Evolutionary conservation across 179 eudicot genomes (phyloP).

Genomic region (Silene coronaria): DNA sequence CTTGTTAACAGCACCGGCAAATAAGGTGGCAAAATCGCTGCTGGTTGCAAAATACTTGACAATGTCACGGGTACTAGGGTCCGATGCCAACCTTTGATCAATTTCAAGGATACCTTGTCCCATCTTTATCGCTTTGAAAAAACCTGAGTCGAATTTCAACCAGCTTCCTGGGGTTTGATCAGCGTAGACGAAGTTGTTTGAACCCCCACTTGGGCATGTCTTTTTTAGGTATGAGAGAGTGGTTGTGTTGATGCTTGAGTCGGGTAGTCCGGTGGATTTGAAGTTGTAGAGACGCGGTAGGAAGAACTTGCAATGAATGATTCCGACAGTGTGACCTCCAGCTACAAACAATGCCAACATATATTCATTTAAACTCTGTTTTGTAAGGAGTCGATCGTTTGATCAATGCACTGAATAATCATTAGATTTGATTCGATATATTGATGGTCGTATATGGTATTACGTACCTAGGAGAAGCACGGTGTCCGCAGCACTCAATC

Average conservation of each 20-base stretch:
- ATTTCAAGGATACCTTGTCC: constrained; percentile 26
- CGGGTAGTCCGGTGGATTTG: constrained; percentile 29
- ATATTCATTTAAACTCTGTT: background rate
- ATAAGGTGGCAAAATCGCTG: constrained; percentile 2
- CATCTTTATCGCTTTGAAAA: constrained; percentile 21
- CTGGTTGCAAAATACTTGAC: constrained; percentile 23
- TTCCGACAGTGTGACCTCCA: constrained; percentile 62
- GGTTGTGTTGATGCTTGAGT: constrained; percentile 33
- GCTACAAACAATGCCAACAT: background rate
- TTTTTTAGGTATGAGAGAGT: constrained; percentile 17
- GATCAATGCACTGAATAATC: background rate
- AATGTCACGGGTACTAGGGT: constrained; percentile 20
- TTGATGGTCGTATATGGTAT: background rate
- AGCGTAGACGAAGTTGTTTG: constrained; percentile 25
- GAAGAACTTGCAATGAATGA: constrained; percentile 36
- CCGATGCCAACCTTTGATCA: constrained; percentile 27
- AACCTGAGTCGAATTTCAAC: constrained; percentile 33
- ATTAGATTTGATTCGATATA: too few relatives aligned
- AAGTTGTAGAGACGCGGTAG: constrained; percentile 50
- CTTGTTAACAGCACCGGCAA: constrained; percentile 27
- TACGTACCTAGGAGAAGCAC: constrained; percentile 44
- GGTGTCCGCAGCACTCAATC: constrained; percentile 28
- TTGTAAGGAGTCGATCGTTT: background rate
- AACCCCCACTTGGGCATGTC: constrained; percentile 36
- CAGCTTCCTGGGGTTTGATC: constrained; percentile 43